Evolutionary conservation across 1,139 yeast genomes (phyloP), one percentile per base, ranked within the genome.

Genomic region (Sugiyamaella sp.): DNA sequence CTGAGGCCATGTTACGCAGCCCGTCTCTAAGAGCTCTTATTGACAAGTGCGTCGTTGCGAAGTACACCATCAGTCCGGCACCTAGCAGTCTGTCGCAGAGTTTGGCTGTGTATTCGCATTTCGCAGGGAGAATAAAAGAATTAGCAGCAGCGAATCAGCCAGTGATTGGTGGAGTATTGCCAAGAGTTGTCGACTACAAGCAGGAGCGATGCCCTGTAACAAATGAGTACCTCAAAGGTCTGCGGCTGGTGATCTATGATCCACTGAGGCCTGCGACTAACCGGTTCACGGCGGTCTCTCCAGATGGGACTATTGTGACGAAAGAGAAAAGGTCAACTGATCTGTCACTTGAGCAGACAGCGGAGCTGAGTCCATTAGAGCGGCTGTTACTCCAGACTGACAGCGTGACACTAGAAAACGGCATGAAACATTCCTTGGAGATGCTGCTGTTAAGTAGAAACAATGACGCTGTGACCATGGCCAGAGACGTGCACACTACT

Each of bases 131-230:
- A 19, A 46, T 46, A 10, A 19, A 19, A 16, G 6, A 20, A 27
- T 19, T 37, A 14, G 12, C 42, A 12, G 12, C 42, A 37, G 22
- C 10, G 8, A 3, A 33, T n/a, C n/a, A 24, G 10, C 25, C 5
- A 12, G 38, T 37, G 56, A 40, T 58, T 8, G 60, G 63, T 25
- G 52, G 46, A 25, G n/a, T 12, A 20, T 5, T n/a, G n/a, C 54
- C 54, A 29, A 37, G 56, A 16, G 52, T 70, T 24, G 60, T 70
- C n/a, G 66, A 66, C 42, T 70, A 66, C 57, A 60, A 62, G 16
- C 71, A 69, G 53, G 63, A 63, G 8, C 55, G 62, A 44, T 70
- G 72, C 51, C 71, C 72, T 2, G 68, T 66, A 2, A 68, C 74
- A 17, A 68, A 67, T 38, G 60, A 60, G 50, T 63, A 68, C 22